phyloP scores from a whole-genome alignment of 2,329 filamentous ascomycete genomes.

The Cercospora sojina region DNA sequence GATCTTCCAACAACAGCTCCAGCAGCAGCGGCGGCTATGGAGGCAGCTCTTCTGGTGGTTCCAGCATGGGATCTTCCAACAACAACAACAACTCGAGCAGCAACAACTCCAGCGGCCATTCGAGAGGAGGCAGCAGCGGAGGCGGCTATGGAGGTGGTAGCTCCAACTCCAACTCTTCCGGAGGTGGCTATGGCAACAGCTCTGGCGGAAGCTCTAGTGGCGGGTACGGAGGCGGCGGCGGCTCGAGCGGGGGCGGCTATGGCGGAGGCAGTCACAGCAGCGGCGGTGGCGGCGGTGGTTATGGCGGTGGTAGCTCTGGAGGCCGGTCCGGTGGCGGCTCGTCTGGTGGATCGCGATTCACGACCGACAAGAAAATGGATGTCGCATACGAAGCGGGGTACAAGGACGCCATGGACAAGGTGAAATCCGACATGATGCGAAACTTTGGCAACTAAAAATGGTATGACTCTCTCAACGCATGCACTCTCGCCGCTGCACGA shows the following conservation, averaged over 20 bases:
- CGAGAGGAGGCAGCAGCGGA: neutral
- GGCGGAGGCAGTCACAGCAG: slow-evolving; percentile 1
- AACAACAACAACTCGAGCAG: slow-evolving; percentile 2
- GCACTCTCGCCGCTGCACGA: neutral
- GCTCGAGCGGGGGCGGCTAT: slow-evolving; percentile 4
- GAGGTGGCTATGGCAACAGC: slow-evolving; percentile 10
- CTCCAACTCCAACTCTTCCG: slow-evolving; percentile 1
- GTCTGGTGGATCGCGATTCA: slow-evolving; percentile 18
- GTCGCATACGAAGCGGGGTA: slow-evolving; percentile 24
- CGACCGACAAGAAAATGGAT: slow-evolving; percentile 23
- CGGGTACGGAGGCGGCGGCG: too few relatives aligned
- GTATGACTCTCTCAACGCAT: neutral
- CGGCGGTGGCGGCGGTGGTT: neutral
- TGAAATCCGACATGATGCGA: slow-evolving; percentile 23
- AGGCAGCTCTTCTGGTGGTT: neutral
- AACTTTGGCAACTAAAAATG: slow-evolving; percentile 18
- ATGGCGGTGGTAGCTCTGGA: slow-evolving; percentile 9
- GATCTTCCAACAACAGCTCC: neutral
- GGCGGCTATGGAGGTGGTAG: slow-evolving; percentile 6
- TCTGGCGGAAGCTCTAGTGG: neutral
- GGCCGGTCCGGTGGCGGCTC: slow-evolving; percentile 10
- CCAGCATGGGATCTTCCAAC: neutral
- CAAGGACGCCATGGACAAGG: slow-evolving; percentile 26
- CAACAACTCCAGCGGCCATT: slow-evolving; percentile 1
- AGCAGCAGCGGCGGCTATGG: neutral